phyloP scores from a whole-genome alignment of 305 asterid species.

The Solanum aculeatissimum region DNA sequence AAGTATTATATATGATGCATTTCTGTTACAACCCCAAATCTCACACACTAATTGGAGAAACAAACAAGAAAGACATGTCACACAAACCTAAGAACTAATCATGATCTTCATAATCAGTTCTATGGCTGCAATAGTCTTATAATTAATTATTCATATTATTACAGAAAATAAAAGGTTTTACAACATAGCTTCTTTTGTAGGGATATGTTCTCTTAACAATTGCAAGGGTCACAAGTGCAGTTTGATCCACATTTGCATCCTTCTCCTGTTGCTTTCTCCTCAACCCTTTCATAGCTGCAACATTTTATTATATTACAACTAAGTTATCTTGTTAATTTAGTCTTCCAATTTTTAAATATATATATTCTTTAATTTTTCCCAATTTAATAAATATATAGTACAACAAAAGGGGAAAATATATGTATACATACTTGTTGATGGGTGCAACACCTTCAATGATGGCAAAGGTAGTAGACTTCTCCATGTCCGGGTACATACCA shows the following conservation, averaged over 20 bases:
- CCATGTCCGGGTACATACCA: constrained; percentile 44
- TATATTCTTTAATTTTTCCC: background rate
- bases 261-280: constrained; percentile 26
- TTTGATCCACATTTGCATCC: constrained; percentile 13
- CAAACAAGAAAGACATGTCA: background rate
- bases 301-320: background rate
- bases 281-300: constrained; percentile 8
- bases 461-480: constrained; percentile 30
- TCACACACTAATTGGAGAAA: background rate
- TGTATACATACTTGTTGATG: constrained; percentile 17
- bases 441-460: constrained; percentile 46
- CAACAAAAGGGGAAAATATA: no score
- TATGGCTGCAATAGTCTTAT: background rate
- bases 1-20: background rate
- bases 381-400: no score
- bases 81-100: background rate
- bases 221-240: constrained; percentile 14
- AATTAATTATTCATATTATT: no score
- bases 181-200: background rate
- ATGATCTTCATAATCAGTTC: no score
- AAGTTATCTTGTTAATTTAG: background rate
- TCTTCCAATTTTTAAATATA: background rate
- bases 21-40: background rate
- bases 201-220: background rate
- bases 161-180: background rate